A percentile compares a stretch with the other conserved stretches of the same genome.
phyloP scores from a whole-genome alignment of 345 rosid species.

The Gossypium raimondii region DNA sequence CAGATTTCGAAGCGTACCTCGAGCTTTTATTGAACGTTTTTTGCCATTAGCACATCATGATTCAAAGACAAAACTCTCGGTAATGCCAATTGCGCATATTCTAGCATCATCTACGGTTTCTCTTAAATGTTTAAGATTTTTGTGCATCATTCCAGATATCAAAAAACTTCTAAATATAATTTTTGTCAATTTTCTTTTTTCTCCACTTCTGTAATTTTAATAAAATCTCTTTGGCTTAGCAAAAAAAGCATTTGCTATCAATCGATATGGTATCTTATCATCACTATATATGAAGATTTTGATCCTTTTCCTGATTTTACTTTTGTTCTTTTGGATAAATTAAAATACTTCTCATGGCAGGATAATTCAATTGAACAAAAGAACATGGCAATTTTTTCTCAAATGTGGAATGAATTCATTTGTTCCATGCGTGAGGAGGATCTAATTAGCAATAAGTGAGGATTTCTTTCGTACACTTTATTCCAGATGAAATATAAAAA shows the following conservation, averaged over 20 bases:
- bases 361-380: constrained; percentile 37
- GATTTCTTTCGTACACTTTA: constrained; percentile 17
- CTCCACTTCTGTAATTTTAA: not conserved
- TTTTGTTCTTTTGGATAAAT: constrained; percentile 16
- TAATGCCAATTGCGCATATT: constrained; percentile 15
- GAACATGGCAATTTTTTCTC: constrained; percentile 63
- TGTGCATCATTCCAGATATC: not conserved
- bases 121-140: constrained; percentile 2
- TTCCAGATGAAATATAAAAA: constrained; percentile 11
- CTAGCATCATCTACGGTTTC: not conserved
- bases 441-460: constrained; percentile 74
- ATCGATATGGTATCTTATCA: not conserved
- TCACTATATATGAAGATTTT: not conserved
- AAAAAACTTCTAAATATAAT: not conserved
- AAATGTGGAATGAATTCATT: constrained; percentile 89
- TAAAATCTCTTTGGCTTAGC: not conserved
- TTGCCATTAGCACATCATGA: constrained; percentile 46
- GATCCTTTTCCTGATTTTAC: not conserved
- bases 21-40: constrained; percentile 53
- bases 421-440: constrained; percentile 78
- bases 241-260: not conserved
- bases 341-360: constrained; percentile 40
- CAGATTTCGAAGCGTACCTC: constrained; percentile 67
- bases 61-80: constrained; percentile 32
- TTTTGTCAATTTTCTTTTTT: not conserved